Evolutionary conservation across 768 basidiomycete species (phyloP).

Genomic region (Suillus hirtellus): DNA sequence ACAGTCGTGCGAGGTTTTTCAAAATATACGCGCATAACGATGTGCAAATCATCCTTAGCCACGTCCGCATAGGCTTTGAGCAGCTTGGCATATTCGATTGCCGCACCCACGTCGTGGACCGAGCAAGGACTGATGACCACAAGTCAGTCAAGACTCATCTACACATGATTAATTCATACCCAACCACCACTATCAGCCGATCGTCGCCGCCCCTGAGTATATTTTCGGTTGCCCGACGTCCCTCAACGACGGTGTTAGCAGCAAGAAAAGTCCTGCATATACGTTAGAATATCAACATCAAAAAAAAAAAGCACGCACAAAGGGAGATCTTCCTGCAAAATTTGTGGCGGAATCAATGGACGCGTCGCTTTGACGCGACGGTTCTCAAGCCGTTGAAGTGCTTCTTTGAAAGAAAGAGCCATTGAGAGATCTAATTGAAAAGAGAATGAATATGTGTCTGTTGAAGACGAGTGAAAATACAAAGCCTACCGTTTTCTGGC

Average conservation of each 20-base stretch:
- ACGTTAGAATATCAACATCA: slow-evolving; percentile 11
- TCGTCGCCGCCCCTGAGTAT: slow-evolving; percentile 88
- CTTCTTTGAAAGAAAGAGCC: slow-evolving; percentile 78
- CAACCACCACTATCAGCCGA: slow-evolving; percentile 88
- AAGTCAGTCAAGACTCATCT: slow-evolving; percentile 14
- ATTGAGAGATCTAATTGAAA: slow-evolving; percentile 49
- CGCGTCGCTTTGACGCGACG: slow-evolving; percentile 82
- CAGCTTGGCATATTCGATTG: slow-evolving; percentile 81
- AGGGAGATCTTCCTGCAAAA: slow-evolving; percentile 91
- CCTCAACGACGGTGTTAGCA: slow-evolving; percentile 88
- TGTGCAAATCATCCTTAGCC: slow-evolving; percentile 83
- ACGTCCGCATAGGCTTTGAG: slow-evolving; percentile 78
- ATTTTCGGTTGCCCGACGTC: slow-evolving; percentile 74
- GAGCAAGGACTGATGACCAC: slow-evolving; percentile 75
- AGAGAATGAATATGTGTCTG: slow-evolving; percentile 16
- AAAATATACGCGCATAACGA: slow-evolving; percentile 98
- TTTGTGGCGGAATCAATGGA: slow-evolving; percentile 92
- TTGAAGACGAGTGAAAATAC: slow-evolving; percentile 17
- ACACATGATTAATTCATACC: slow-evolving; percentile 44
- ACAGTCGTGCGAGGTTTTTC: slow-evolving; percentile 96
- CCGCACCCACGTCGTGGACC: slow-evolving; percentile 86
- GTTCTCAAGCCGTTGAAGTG: slow-evolving; percentile 81
- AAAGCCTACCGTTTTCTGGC: slow-evolving; percentile 22
- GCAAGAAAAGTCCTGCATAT: slow-evolving; percentile 64
- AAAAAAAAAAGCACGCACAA: slow-evolving; percentile 47